Evolutionary conservation across 2,329 filamentous ascomycete genomes (phyloP), one percentile per base, ranked within the genome.

Genomic region (Pyricularia grisea): DNA sequence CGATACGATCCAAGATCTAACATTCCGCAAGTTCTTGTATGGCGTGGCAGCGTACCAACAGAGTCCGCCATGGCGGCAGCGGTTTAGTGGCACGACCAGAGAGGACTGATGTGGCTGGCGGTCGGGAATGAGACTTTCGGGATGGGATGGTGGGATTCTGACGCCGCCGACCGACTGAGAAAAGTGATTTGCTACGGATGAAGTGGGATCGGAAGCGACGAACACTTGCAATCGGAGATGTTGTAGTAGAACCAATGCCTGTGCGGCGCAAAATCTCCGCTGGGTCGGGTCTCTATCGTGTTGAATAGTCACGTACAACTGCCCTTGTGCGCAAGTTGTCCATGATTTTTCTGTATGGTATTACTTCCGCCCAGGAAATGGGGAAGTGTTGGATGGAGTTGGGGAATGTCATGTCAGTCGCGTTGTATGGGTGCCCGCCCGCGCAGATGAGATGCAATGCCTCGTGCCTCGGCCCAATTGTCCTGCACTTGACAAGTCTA

Each of bases 41-140:
- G 60, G 58, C 28, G 61, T 60, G 50, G 12, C 50, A n/a, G 74
- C 79, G 71, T 78, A 84, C 83, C 83, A 73, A 85, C 82, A 72
- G 83, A 85, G 77, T 85, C 83, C 70, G 83, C 82, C 83, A 85
- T 84, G 9, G 50, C 66, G 42, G 55, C 66, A 31, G 27, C 36
- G 42, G 27, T 23, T 33, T 28, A 14, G 6, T 20, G 30, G 42
- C 20, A 27, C 25, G 27, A 28, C 14, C 23, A 61, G 60, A 17
- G 5, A 28, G 60, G 14, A 25, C 14, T 9, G 4, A 63, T 28
- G 23, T 30, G 60, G 27, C 23, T 28, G 25, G 60, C 11, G 14
- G 14, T n/a, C 30, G 36, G 33, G n/a, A 9, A 17, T 28, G 12
- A 10, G 31, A 58, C 33, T 42, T 50, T 12, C 55, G 55, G n/a